phyloP scores from a whole-genome alignment of 305 asterid genomes.

The Euphrasia arctica region DNA sequence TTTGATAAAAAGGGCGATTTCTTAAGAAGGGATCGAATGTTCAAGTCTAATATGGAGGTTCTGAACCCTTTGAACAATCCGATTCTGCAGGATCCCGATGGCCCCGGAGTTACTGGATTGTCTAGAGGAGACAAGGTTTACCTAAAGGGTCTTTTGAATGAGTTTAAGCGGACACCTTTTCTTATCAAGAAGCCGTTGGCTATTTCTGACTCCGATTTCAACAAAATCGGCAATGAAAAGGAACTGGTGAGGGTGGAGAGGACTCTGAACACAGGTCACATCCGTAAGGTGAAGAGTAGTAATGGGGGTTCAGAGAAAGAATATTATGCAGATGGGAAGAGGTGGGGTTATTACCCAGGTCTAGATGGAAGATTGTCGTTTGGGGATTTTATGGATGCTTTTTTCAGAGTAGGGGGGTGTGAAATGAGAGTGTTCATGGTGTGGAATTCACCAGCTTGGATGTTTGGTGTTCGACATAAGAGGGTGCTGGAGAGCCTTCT shows the following conservation, averaged over 20 bases:
- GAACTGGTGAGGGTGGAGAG: slow-evolving; percentile 41
- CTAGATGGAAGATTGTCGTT: slow-evolving; percentile 63
- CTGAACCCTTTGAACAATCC: slow-evolving; percentile 84
- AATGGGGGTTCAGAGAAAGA: slow-evolving; percentile 33
- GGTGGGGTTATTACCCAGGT: slow-evolving; percentile 96
- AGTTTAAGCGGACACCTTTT: slow-evolving; percentile 63
- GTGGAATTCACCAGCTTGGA: slow-evolving; percentile 98
- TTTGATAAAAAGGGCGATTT: slow-evolving; percentile 91
- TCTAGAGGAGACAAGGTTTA: slow-evolving; percentile 73
- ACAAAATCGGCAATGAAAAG: slow-evolving; percentile 24
- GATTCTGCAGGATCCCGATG: slow-evolving; percentile 90
- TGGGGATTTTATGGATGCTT: slow-evolving; percentile 73
- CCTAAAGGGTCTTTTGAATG: slow-evolving; percentile 59
- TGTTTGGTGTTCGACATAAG: slow-evolving; percentile 83
- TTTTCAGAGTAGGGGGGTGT: slow-evolving; percentile 73
- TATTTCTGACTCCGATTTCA: slow-evolving; percentile 32
- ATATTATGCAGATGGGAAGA: slow-evolving; percentile 78
- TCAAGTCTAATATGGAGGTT: slow-evolving; percentile 72
- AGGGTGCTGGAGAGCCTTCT: slow-evolving; percentile 89
- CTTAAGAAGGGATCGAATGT: slow-evolving; percentile 84
- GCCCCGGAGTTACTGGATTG: slow-evolving; percentile 61
- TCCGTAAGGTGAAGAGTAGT: slow-evolving; percentile 23
- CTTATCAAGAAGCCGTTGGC: slow-evolving; percentile 55
- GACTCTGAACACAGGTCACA: slow-evolving; percentile 42
- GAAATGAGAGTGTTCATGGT: slow-evolving; percentile 74